phyloP scores from a whole-genome alignment of 1,139 yeast species.

The Nakaseomyces sp. region DNA sequence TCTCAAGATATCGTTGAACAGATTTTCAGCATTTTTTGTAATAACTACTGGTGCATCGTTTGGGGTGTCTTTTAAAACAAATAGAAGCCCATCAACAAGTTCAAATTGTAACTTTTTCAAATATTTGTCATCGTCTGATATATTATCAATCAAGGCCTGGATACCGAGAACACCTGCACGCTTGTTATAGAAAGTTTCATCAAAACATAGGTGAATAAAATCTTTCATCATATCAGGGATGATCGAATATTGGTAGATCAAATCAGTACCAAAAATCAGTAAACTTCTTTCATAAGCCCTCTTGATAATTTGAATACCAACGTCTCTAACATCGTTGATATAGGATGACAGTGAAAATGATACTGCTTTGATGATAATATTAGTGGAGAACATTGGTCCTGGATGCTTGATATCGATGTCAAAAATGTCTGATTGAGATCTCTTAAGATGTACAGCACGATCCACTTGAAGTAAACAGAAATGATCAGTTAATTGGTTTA shows the following conservation, averaged over 20 bases:
- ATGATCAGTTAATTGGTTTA: slow-evolving; percentile 67
- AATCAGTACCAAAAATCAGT: slow-evolving; percentile 59
- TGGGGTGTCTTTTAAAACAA: slow-evolving; percentile 85
- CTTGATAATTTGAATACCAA: slow-evolving; percentile 62
- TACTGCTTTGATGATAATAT: slow-evolving; percentile 63
- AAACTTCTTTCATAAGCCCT: slow-evolving; percentile 54
- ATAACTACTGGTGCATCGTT: slow-evolving; percentile 80
- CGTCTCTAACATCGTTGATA: slow-evolving; percentile 56
- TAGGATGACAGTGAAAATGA: slow-evolving; percentile 76
- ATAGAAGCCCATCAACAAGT: slow-evolving; percentile 75
- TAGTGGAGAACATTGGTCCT: slow-evolving; percentile 56
- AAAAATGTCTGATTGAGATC: slow-evolving; percentile 63
- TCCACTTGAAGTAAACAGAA: slow-evolving; percentile 70
- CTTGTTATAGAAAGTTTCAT: slow-evolving; percentile 75
- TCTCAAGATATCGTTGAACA: slow-evolving; percentile 51
- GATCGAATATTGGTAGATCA: slow-evolving; percentile 63
- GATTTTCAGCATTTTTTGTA: slow-evolving; percentile 56
- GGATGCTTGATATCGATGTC: slow-evolving; percentile 78
- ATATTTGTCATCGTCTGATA: slow-evolving; percentile 63
- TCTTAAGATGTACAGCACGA: slow-evolving; percentile 60
- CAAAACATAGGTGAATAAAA: slow-evolving; percentile 85
- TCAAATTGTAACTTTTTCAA: slow-evolving; percentile 74
- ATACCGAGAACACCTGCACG: slow-evolving; percentile 87
- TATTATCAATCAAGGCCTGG: slow-evolving; percentile 58
- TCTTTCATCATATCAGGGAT: slow-evolving; percentile 70